Base-by-base conservation (phyloP, 1,284 basidiomycete genomes). In the Moniliella sp. region DNA sequence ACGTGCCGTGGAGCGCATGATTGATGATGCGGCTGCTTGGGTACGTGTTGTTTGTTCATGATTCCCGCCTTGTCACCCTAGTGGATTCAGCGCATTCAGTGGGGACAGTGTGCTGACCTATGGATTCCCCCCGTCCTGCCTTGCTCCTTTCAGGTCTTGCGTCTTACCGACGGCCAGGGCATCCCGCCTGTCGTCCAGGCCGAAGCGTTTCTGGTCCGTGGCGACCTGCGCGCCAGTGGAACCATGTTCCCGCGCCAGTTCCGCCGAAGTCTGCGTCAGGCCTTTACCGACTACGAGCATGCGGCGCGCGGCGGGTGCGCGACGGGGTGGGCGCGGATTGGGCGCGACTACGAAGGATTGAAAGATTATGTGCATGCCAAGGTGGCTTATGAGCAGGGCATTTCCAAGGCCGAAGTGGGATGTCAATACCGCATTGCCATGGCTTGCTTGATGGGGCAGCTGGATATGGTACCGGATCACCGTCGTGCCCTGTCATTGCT, bases 331-430 rank as follows among this genome's bases (percentile, higher is more conserved):
- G 91, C 83, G 63, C 69, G 75, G 28, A 70, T 91, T 2, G 84
- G 82, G 0, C 66, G 76, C 16, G 84, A 91, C 47, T 91, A 93
- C 56, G 86, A 93, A 64, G 73, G 72, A 33, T 81, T 86, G 38
- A 72, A 72, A 15, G 80, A 88, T 57, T 28, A 46, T 5, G 39
- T 58, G 0, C 70, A 75, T 23, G 81, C 83, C 0, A 69, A 65
- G 28, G 76, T 79, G 25, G 84, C 80, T 45, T 86, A 83, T 53
- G 75, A 80, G 45, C 69, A 77, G 4, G 83, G 55, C 10, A 80
- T 74, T 18, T 71, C 71, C 40, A 62, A 67, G 11, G 69, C 69
- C 13, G 76, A 81, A 30, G 76, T 76, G 36, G 73, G 73, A 32
- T 79, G 73, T 59, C 64, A 75, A 38, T 84, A 35, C 18, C 40